Evolutionary conservation across 73 alveolate species (phyloP).

Genomic region (Breviolum minutum): DNA sequence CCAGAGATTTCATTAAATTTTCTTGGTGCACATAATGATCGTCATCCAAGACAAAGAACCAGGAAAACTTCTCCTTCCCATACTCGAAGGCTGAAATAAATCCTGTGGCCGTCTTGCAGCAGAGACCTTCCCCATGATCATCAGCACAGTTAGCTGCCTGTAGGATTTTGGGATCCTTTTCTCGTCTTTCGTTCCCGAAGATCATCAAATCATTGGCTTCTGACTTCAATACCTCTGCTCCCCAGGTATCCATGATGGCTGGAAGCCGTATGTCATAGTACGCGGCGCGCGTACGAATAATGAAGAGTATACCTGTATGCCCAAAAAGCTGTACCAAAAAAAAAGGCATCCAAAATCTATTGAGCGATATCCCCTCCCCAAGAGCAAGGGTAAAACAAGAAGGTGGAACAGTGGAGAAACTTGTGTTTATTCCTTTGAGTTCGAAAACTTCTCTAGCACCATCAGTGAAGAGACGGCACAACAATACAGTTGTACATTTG

Average conservation of each 20-base stretch:
- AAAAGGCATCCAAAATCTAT: too few relatives aligned
- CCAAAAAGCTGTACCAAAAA: too few relatives aligned
- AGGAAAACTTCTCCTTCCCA: constrained; percentile 14
- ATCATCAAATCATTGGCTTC: neutral
- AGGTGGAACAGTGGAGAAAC: neutral
- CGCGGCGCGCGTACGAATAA: neutral
- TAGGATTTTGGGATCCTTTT: neutral
- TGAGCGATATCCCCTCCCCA: neutral
- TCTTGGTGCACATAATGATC: constrained; percentile 30
- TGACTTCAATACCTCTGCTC: neutral
- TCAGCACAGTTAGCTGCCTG: neutral
- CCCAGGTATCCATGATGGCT: neutral
- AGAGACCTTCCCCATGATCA: neutral
- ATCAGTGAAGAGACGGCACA: too few relatives aligned
- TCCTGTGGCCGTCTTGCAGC: constrained; percentile 32
- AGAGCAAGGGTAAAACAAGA: neutral
- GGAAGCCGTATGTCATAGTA: neutral
- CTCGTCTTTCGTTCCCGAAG: neutral
- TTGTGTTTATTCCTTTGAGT: neutral
- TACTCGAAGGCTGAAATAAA: neutral
- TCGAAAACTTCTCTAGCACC: too few relatives aligned
- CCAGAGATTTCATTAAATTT: neutral
- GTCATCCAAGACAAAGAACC: constrained; percentile 34
- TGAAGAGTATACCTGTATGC: neutral
- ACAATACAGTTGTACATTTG: too few relatives aligned